A percentile compares a stretch with the other conserved stretches of the same genome.
Evolutionary conservation across 2,329 filamentous ascomycete species (phyloP).

Genomic region (Nothophoma quercina): DNA sequence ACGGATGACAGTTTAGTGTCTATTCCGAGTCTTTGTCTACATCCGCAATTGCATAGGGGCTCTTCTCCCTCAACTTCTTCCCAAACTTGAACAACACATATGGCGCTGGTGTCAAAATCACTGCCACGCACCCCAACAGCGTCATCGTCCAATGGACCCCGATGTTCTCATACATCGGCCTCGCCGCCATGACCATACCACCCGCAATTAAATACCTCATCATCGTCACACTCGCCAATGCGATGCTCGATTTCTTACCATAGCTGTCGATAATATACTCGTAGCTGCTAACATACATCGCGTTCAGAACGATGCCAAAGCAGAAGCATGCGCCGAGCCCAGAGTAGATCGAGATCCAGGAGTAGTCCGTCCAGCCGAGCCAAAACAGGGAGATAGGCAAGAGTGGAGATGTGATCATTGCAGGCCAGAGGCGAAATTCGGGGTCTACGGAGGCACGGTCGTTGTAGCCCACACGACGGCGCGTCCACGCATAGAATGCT

Average conservation of each 20-base stretch:
- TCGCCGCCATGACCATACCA: slow-evolving; percentile 51
- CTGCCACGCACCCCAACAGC: slow-evolving; percentile 47
- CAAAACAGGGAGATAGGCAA: slow-evolving; percentile 77
- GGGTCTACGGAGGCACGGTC: slow-evolving; percentile 53
- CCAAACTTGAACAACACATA: slow-evolving; percentile 49
- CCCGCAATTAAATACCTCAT: slow-evolving; percentile 47
- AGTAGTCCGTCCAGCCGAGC: slow-evolving; percentile 21
- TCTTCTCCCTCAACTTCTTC: slow-evolving; percentile 37
- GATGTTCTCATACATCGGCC: slow-evolving; percentile 51
- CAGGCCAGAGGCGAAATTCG: slow-evolving; percentile 79
- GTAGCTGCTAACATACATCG: slow-evolving; percentile 53
- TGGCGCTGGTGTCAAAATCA: slow-evolving; percentile 43
- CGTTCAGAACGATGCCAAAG: slow-evolving; percentile 53
- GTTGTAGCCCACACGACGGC: not conserved
- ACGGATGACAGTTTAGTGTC: too few species aligned
- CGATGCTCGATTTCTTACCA: slow-evolving; percentile 52
- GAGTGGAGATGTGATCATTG: slow-evolving; percentile 67
- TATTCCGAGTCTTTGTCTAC: not conserved
- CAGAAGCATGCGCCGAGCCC: slow-evolving; percentile 15
- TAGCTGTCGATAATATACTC: slow-evolving; percentile 52
- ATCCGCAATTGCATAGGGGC: slow-evolving; percentile 20
- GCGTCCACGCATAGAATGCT: slow-evolving; percentile 1
- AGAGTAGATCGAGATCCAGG: not conserved
- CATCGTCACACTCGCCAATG: slow-evolving; percentile 47
- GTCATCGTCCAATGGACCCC: slow-evolving; percentile 55